Base-by-base conservation (phyloP, 805 yeast species). In the Hanseniaspora lachancei region DNA sequence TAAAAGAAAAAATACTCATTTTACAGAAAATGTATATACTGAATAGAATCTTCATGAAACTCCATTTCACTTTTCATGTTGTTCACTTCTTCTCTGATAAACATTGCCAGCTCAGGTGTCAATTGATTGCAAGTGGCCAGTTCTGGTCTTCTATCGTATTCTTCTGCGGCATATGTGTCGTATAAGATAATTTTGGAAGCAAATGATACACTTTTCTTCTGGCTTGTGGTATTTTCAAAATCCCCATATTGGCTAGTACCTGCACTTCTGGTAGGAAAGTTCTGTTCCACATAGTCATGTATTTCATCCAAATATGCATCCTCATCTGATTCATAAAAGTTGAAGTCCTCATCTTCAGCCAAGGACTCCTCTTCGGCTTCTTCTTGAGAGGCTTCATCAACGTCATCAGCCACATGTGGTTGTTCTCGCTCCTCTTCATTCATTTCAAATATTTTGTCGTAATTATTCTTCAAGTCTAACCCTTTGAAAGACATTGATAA, bases 101-200 rank as follows among this genome's bases (percentile, higher is more conserved):
- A 80, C 67, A 86, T 89, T 0, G 97, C 96, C 65, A 89, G 70
- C 57, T 77, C 74, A 6, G 97, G 96, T 1, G 96, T 89, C 66
- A 89, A 74, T 65, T 84, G 88, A 68, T 89, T 88, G 70, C 97
- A 91, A 2, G 97, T 89, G 3, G 95, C 95, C 32, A 82, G 74
- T 59, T 89, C 97, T 0, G 97, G 96, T 60, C 82, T 88, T 63
- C 98, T 80, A 68, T 91, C 97, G 68, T 91, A 91, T 60, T 86
- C 96, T 20, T 78, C 81, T 39, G 82, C 81, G 57, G 82, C 77
- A 67, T 84, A 88, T 0, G 96, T 91, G 58, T 88, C 95, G 68
- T 82, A 91, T 44, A 93, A 76, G 8, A 86, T 77, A 57, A 93
- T 86, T 61, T 88, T 75, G 1, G 95, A 82, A 5, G 95, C 84